phyloP scores from a whole-genome alignment of 192 early-diverging fungal species.

The Coemansia pectinata region DNA sequence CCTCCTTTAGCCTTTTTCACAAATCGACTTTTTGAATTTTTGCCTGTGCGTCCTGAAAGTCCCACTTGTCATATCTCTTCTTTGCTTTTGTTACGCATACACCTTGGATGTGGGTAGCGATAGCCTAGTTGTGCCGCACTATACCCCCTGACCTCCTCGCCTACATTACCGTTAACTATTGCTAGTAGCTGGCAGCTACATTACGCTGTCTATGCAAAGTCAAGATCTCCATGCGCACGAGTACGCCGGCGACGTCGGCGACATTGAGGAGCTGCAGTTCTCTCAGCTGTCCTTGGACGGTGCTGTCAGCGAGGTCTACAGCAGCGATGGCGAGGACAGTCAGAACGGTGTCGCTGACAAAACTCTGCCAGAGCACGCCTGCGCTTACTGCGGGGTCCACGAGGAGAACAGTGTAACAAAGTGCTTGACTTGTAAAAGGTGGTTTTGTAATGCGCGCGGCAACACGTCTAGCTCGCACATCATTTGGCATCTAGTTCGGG shows the following conservation, averaged over 20 bases:
- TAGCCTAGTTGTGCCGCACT: background rate
- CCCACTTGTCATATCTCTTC: background rate
- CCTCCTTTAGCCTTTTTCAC: background rate
- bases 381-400: slow-evolving; percentile 94
- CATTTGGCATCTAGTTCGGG: slow-evolving; percentile 89
- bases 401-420: slow-evolving; percentile 83
- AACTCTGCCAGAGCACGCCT: slow-evolving; percentile 77
- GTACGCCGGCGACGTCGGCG: slow-evolving; percentile 6
- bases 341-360: slow-evolving; percentile 51
- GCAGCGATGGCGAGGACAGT: slow-evolving; percentile 58
- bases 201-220: background rate
- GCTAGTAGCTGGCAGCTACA: background rate
- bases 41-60: background rate
- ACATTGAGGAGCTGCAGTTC: slow-evolving; percentile 32
- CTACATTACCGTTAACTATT: background rate
- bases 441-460: slow-evolving; percentile 96
- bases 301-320: slow-evolving; percentile 14
- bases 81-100: background rate
- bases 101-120: slow-evolving; percentile 3
- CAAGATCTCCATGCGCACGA: background rate
- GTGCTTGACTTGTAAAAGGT: slow-evolving; percentile 89
- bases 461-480: slow-evolving; percentile 93
- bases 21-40: background rate
- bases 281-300: slow-evolving; percentile 33
- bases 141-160: background rate